These are phyloP conservation scores for Camellia japonica DNA, from an alignment of 148 eudicot genomes.

Conservation along the genomic window DNA sequence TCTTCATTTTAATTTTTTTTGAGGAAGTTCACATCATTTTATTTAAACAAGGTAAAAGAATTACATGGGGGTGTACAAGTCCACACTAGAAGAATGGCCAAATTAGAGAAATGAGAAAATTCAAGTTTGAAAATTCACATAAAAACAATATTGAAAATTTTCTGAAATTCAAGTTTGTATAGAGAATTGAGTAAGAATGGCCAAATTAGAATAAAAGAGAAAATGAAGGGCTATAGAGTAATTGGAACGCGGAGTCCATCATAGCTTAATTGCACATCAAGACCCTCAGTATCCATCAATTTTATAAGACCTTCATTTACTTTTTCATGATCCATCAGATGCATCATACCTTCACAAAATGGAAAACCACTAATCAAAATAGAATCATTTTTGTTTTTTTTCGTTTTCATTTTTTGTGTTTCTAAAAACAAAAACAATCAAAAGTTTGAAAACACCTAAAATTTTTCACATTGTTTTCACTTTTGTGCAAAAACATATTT, in stretches of 20 bases:
- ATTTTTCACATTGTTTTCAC: not conserved
- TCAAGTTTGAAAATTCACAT: too few species aligned
- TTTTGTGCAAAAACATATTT: too few species aligned
- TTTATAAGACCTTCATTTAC: conserved; percentile 50
- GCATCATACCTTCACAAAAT: conserved; percentile 82
- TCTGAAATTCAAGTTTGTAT: not conserved
- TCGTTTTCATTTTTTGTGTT: too few species aligned
- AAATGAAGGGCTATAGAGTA: conserved; percentile 38
- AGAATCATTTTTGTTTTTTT: too few species aligned
- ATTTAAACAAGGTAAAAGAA: not conserved
- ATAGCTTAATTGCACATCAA: conserved; percentile 81
- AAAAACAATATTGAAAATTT: not conserved
- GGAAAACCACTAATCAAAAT: conserved; percentile 11
- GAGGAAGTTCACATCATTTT: too few species aligned
- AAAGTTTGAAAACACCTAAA: too few species aligned
- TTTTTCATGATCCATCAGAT: conserved; percentile 88
- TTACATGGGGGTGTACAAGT: not conserved
- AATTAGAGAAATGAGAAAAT: too few species aligned
- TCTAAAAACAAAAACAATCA: too few species aligned
- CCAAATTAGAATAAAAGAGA: not conserved
- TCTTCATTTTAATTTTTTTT: too few species aligned
- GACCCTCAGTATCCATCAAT: conserved; percentile 72
- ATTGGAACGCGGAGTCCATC: conserved; percentile 90
- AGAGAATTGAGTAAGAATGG: conserved; percentile 5
- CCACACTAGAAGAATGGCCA: not conserved